Conservation (phyloP, 2,329 filamentous ascomycete species). For the Pseudogymnoascus sp. region DNA sequence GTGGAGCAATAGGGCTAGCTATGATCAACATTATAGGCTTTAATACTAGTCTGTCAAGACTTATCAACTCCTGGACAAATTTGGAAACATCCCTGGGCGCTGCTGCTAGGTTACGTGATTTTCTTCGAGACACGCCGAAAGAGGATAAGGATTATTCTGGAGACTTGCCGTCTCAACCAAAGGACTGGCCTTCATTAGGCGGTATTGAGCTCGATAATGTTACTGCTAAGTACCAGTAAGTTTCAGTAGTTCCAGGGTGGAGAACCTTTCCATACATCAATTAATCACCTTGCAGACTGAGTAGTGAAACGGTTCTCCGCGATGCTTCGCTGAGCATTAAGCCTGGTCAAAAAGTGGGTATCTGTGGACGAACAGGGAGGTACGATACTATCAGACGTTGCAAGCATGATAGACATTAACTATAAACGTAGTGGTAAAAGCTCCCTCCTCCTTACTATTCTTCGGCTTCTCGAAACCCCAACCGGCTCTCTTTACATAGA, state of each 20-base stretch:
- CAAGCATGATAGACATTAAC: background rate
- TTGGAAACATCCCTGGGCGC: background rate
- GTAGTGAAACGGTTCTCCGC: background rate
- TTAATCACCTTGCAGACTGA: background rate
- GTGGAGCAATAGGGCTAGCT: conserved; percentile 26
- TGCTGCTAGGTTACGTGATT: background rate
- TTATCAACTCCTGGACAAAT: conserved; percentile 12
- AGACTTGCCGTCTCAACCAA: background rate
- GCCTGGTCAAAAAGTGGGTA: conserved; percentile 28
- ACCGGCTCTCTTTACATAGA: conserved; percentile 40
- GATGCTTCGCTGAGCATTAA: conserved; percentile 17
- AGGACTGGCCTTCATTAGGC: conserved; percentile 26
- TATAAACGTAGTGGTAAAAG: conserved; percentile 30
- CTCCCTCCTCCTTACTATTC: conserved; percentile 32
- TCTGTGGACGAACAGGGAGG: conserved; percentile 31
- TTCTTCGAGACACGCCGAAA: background rate
- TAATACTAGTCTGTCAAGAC: conserved; percentile 11
- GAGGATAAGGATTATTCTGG: background rate
- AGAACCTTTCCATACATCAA: background rate
- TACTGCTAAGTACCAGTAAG: conserved; percentile 12
- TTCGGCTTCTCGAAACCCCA: conserved; percentile 34
- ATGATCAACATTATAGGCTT: conserved; percentile 20
- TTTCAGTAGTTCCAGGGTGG: background rate
- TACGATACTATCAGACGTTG: background rate
- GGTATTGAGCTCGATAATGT: conserved; percentile 24